These are phyloP conservation scores for Pyracantha coccinea DNA, from an alignment of 331 rosid genomes.

Conservation along the genomic window DNA sequence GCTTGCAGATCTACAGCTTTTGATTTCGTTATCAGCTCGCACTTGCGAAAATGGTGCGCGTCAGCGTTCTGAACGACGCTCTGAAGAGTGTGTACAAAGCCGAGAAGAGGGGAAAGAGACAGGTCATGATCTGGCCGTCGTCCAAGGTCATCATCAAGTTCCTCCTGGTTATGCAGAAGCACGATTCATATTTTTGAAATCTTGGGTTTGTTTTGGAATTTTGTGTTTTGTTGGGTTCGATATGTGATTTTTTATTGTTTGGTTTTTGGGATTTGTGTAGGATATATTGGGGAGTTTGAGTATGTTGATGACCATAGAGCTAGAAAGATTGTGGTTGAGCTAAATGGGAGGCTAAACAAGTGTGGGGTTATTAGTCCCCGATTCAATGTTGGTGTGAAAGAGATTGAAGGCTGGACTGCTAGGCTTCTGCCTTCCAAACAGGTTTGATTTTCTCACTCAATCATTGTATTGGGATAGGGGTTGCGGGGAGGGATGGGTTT, in stretches of 20 bases:
- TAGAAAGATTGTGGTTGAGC: conserved; percentile 51
- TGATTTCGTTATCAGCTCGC: not conserved
- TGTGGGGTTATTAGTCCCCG: conserved; percentile 58
- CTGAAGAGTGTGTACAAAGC: conserved; percentile 50
- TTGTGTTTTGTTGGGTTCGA: not conserved
- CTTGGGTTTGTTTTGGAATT: not conserved
- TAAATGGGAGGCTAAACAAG: conserved; percentile 50
- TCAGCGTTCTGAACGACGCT: conserved; percentile 43
- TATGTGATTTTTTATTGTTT: not conserved
- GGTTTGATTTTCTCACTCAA: conserved; percentile 3
- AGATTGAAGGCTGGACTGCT: conserved; percentile 55
- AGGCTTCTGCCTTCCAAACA: conserved; percentile 54
- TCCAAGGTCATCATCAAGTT: conserved; percentile 47
- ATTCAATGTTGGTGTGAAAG: conserved; percentile 48
- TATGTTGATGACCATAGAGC: conserved; percentile 50
- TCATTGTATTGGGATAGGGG: not conserved
- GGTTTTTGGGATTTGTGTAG: conserved; percentile 5
- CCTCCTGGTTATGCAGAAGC: conserved; percentile 45
- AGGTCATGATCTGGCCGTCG: conserved; percentile 45
- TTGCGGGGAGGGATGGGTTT: too few relatives aligned
- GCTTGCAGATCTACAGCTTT: conserved; percentile 4
- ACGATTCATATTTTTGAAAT: conserved; percentile 13
- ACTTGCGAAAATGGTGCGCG: conserved; percentile 30
- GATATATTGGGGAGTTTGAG: conserved; percentile 53
- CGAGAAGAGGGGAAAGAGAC: conserved; percentile 44